Conservation (phyloP, 176 grass and related monocot species). For the Paspalum vaginatum region DNA sequence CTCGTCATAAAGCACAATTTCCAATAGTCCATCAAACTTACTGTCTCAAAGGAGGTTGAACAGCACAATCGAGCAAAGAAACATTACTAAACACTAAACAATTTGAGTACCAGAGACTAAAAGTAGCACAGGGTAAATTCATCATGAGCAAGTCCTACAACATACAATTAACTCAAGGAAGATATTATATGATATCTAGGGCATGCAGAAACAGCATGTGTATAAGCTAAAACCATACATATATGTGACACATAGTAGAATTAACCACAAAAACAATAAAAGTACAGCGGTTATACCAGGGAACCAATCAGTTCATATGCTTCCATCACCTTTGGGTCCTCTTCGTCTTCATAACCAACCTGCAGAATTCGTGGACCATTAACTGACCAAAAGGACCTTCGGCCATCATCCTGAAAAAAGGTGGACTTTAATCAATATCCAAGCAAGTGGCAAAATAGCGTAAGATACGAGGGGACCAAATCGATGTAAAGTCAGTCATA, state of each 20-base stretch:
- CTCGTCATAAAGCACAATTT: neutral
- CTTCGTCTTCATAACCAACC: conserved; percentile 93
- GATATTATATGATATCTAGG: neutral
- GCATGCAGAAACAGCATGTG: neutral
- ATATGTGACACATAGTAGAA: neutral
- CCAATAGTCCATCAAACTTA: neutral
- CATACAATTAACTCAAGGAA: conserved; percentile 7
- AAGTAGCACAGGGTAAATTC: neutral
- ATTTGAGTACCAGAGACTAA: neutral
- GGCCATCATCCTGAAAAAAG: conserved; percentile 67
- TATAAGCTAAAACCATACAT: conserved; percentile 26
- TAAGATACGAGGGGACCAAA: neutral
- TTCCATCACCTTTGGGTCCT: conserved; percentile 90
- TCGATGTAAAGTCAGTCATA: neutral
- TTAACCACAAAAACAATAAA: conserved; percentile 35
- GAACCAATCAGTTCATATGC: conserved; percentile 96
- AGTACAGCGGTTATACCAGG: conserved; percentile 57
- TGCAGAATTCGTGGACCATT: conserved; percentile 87
- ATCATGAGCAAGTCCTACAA: conserved; percentile 5
- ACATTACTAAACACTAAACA: neutral
- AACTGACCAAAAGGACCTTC: conserved; percentile 81
- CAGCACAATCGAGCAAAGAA: neutral
- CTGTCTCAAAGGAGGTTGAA: neutral
- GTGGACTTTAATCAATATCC: conserved; percentile 13
- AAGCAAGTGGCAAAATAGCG: neutral